Base-by-base conservation (phyloP, 2,329 filamentous ascomycete species). In the Fusarium nisikadoi region DNA sequence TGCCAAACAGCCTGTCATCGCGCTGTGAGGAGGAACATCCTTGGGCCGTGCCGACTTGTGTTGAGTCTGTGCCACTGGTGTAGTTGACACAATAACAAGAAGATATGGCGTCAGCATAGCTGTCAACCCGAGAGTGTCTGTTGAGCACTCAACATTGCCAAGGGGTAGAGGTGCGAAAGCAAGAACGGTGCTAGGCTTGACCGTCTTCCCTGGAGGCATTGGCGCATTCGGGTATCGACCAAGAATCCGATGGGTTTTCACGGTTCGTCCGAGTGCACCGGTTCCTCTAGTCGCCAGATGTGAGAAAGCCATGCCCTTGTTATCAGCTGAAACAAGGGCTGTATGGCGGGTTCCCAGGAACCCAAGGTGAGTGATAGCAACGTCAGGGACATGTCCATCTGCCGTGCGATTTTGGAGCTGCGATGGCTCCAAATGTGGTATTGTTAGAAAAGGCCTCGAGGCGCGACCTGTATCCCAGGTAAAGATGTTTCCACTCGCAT, bases 241-340 rank as follows among this genome's bases (percentile, higher is more conserved):
- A 10, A 99, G 84, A 68, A 99, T 95, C 66, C 97, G 89, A 5
- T 93, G 95, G 1, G 94, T 97, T 83, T 94, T 97, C 50, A 99
- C 93, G 1, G 90, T 92, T 63, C 96, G 89, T 10, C 92, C 94
- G 27, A 99, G 87, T 29, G 94, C 89, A 7, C 96, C 96, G 41
- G 97, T 92, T 4, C 96, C 97, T 76, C 97, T 88, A 14, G 94
- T 97, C 14, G 96, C 97, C 14, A 99, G 88, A 81, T 99, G 97
- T 6, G 96, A 98, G 80, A 99, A 99, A 1, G 96, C 95, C 97
- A 99, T 99, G 25, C 97, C 96, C 53, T 90, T 90, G 77, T 97
- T 93, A 81, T 99, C 95, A 5, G 96, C 96, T 8, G 96, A 99
- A 16, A 98, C 95, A 9, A 99, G 86, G 7, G 97, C 96, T 19